phyloP scores from a whole-genome alignment of 371 early-diverging fungal genomes.

The Syncephalis plumigaleata region DNA sequence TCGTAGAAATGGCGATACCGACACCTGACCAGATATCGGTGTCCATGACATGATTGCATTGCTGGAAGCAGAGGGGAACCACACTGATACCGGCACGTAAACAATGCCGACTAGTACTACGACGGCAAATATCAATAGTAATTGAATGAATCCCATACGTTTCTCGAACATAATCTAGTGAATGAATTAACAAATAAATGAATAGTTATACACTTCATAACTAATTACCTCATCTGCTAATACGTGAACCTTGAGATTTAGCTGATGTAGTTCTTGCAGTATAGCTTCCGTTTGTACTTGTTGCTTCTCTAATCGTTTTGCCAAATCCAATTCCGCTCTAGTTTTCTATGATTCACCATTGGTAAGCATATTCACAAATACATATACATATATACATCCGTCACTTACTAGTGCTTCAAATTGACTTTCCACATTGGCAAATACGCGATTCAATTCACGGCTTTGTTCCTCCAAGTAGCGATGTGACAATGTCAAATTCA shows the following conservation, averaged over 20 bases:
- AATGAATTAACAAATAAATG: neutral
- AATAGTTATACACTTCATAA: neutral
- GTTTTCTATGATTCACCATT: conserved; percentile 15
- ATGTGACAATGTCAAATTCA: conserved; percentile 58
- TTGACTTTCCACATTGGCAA: conserved; percentile 35
- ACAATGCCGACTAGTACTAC: conserved; percentile 16
- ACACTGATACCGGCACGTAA: too few relatives aligned
- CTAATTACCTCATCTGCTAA: conserved; percentile 29
- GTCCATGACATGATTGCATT: too few relatives aligned
- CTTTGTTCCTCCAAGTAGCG: conserved; percentile 75
- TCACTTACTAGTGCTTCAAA: conserved; percentile 30
- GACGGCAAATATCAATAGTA: conserved; percentile 26
- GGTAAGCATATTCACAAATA: neutral
- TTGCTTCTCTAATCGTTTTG: conserved; percentile 17
- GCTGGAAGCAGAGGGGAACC: too few relatives aligned
- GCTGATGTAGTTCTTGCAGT: conserved; percentile 20
- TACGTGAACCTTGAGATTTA: conserved; percentile 23
- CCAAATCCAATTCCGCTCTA: conserved; percentile 31
- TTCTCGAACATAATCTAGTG: conserved; percentile 33
- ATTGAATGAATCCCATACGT: conserved; percentile 34
- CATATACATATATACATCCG: neutral
- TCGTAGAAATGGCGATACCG: too few relatives aligned
- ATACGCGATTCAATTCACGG: conserved; percentile 52
- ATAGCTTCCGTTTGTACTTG: conserved; percentile 23
- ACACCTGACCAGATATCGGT: too few relatives aligned